These are phyloP conservation scores for Paramecium primaurelia DNA, from an alignment of 73 alveolate genomes.

Conservation along the genomic window DNA sequence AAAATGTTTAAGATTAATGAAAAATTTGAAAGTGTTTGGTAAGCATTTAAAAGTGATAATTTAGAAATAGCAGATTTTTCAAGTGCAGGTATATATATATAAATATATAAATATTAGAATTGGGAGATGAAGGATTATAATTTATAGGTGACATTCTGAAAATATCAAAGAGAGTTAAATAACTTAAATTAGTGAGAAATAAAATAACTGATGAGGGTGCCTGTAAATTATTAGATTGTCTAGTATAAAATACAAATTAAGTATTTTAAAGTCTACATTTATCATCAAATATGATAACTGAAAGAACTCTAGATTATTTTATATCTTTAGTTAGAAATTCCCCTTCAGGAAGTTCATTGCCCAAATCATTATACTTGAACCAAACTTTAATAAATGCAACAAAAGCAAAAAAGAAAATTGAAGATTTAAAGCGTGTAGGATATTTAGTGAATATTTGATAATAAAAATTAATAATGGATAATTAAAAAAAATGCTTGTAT, in stretches of 20 bases:
- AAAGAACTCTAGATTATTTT: slow-evolving; percentile 35
- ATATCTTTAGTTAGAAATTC: background rate
- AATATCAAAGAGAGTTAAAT: background rate
- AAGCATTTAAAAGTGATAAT: slow-evolving; percentile 41
- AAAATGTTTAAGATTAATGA: slow-evolving; percentile 28
- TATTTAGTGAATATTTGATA: slow-evolving; percentile 47
- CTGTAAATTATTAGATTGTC: background rate
- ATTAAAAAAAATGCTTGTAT: background rate
- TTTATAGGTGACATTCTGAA: background rate
- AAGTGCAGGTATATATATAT: slow-evolving; percentile 8
- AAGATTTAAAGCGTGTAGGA: slow-evolving; percentile 17
- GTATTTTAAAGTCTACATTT: background rate
- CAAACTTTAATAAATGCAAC: slow-evolving; percentile 34
- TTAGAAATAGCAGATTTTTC: slow-evolving; percentile 37
- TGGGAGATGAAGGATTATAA: slow-evolving; percentile 5
- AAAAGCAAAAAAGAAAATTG: slow-evolving; percentile 31
- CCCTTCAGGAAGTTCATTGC: background rate
- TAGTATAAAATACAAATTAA: background rate
- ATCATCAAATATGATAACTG: slow-evolving; percentile 21
- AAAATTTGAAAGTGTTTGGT: slow-evolving; percentile 13
- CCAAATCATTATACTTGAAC: background rate
- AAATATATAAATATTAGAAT: background rate
- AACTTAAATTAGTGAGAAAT: slow-evolving; percentile 36
- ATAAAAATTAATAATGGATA: slow-evolving; percentile 16
- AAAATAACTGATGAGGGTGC: slow-evolving; percentile 45